These are phyloP conservation scores for Phytophthora quininea DNA, from an alignment of 352 stramenopile species.

Conservation along the genomic window DNA sequence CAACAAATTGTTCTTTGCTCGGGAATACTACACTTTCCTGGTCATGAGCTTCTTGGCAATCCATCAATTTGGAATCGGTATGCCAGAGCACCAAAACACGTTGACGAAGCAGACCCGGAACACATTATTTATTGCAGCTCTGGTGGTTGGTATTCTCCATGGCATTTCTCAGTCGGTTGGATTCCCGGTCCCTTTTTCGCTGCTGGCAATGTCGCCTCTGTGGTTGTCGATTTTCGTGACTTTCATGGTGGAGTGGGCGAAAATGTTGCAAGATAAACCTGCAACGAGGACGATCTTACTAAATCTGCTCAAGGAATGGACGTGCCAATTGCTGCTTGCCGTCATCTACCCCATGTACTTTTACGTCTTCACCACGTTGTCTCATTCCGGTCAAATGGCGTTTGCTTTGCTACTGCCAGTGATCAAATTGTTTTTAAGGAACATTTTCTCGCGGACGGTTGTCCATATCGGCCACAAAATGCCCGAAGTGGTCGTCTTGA, in stretches of 20 bases:
- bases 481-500: constrained; percentile 26
- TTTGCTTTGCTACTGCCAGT: constrained; percentile 25
- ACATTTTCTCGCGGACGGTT: constrained; percentile 17
- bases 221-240: constrained; percentile 10
- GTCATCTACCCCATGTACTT: constrained; percentile 24
- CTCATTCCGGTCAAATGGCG: constrained; percentile 1
- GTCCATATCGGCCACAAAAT: constrained; percentile 22
- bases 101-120: background rate
- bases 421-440: constrained; percentile 18
- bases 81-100: constrained; percentile 7
- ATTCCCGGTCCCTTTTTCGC: constrained; percentile 20
- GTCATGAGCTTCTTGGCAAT: constrained; percentile 23
- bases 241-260: constrained; percentile 5
- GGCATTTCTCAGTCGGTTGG: constrained; percentile 1
- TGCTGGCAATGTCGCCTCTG: constrained; percentile 5
- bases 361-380: constrained; percentile 20
- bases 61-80: constrained; percentile 19
- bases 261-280: constrained; percentile 6
- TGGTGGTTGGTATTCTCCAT: constrained; percentile 2
- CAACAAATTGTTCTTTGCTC: constrained; percentile 28
- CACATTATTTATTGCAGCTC: background rate
- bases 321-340: constrained; percentile 17
- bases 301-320: constrained; percentile 17
- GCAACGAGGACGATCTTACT: constrained; percentile 7
- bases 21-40: constrained; percentile 17